These are phyloP conservation scores for Solanum pinnatisectum DNA, from an alignment of 257 asterid genomes.

Conservation along the genomic window DNA sequence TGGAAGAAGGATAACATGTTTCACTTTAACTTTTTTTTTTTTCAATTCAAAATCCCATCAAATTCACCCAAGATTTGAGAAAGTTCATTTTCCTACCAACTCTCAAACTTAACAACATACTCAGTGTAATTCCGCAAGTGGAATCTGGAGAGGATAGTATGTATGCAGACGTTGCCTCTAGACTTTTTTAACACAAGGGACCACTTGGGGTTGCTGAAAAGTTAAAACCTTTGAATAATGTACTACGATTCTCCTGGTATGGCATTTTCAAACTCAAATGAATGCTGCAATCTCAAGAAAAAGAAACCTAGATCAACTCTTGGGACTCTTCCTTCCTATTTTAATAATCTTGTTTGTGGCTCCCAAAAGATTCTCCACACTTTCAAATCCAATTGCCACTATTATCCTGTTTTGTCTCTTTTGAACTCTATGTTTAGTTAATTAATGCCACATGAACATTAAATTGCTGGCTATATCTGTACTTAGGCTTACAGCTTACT, in stretches of 20 bases:
- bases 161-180: not conserved
- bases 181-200: not conserved
- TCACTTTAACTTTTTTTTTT: constrained; percentile 20
- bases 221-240: not conserved
- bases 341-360: not conserved
- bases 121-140: accelerated
- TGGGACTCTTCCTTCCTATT: not conserved
- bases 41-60: constrained; percentile 18
- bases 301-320: not conserved
- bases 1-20: constrained; percentile 16
- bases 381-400: not conserved
- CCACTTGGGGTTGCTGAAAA: not conserved
- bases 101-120: not conserved
- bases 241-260: not conserved
- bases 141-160: not conserved
- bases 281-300: not conserved
- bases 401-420: not conserved
- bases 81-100: constrained; percentile 2
- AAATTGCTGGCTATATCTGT: not conserved
- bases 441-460: not conserved
- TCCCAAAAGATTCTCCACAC: not conserved
- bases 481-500: not conserved
- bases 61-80: not conserved
- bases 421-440: not conserved
- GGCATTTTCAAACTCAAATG: not conserved